Conservation (phyloP, 2,329 filamentous ascomycete species). For the Fusarium sp. region DNA sequence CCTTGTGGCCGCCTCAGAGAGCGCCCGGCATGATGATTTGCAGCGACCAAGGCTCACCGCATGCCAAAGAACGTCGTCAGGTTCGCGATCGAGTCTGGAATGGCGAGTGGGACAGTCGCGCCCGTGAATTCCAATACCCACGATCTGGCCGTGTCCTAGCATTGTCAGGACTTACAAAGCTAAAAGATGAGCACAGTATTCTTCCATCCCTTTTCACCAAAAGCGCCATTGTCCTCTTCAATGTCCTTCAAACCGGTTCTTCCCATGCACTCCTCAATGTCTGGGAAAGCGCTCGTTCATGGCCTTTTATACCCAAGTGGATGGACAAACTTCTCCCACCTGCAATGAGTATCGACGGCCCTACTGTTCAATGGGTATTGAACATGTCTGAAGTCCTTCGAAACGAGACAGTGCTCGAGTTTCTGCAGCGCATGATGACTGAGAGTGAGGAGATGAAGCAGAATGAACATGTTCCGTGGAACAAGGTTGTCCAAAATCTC, state of each 20-base stretch:
- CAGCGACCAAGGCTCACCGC: constrained; percentile 44
- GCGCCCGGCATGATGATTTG: constrained; percentile 55
- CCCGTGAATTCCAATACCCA: constrained; percentile 49
- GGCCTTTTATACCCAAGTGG: constrained; percentile 56
- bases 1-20: constrained; percentile 52
- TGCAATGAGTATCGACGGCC: constrained; percentile 55
- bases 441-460: constrained; percentile 47
- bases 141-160: constrained; percentile 50
- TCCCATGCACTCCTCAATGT: constrained; percentile 53
- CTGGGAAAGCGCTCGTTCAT: constrained; percentile 54
- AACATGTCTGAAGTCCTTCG: constrained; percentile 50
- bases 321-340: constrained; percentile 53
- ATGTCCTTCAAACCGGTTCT: constrained; percentile 51
- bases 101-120: constrained; percentile 47
- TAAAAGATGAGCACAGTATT: constrained; percentile 43
- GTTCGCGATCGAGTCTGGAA: constrained; percentile 49
- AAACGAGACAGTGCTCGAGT: constrained; percentile 47
- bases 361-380: constrained; percentile 55
- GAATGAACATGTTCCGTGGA: constrained; percentile 55
- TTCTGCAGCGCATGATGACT: constrained; percentile 46
- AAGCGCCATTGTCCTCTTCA: constrained; percentile 53
- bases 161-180: constrained; percentile 43
- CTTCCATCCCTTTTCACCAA: constrained; percentile 51
- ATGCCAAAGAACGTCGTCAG: constrained; percentile 36
- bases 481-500: constrained; percentile 50